A percentile compares a stretch with the other conserved stretches of the same genome.
These are phyloP conservation scores for Ogataea nakhonphanomensis DNA, from an alignment of 805 yeast genomes.

Conservation along the genomic window DNA sequence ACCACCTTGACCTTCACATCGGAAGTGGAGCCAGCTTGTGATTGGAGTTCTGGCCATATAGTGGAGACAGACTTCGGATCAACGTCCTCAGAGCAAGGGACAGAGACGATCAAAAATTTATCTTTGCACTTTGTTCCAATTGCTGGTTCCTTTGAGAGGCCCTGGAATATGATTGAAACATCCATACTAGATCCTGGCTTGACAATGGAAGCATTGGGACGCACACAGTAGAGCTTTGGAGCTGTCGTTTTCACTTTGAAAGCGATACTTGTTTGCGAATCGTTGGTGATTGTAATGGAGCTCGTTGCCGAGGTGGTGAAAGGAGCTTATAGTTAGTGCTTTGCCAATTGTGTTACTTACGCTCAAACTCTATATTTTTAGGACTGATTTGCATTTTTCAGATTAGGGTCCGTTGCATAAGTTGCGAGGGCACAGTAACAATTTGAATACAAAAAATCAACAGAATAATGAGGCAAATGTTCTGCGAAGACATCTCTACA, in stretches of 20 bases:
- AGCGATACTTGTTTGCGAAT: slow-evolving; percentile 56
- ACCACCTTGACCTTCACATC: slow-evolving; percentile 33
- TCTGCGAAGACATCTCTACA: slow-evolving; percentile 11
- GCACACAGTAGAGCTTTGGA: slow-evolving; percentile 89
- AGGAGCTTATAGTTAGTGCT: slow-evolving; percentile 49
- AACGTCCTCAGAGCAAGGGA: slow-evolving; percentile 64
- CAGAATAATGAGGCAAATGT: slow-evolving; percentile 13
- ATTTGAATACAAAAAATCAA: slow-evolving; percentile 8
- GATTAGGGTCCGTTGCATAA: slow-evolving; percentile 2
- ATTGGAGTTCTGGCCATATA: slow-evolving; percentile 69
- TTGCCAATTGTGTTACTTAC: slow-evolving; percentile 45
- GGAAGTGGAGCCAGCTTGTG: slow-evolving; percentile 40
- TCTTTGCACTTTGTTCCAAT: slow-evolving; percentile 79
- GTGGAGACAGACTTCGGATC: slow-evolving; percentile 58
- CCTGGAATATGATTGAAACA: slow-evolving; percentile 83
- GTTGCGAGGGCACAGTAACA: slow-evolving; percentile 6
- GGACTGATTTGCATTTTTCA: slow-evolving; percentile 68
- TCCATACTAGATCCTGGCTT: slow-evolving; percentile 69
- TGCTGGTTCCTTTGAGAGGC: slow-evolving; percentile 70
- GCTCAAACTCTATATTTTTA: slow-evolving; percentile 66
- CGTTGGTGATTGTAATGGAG: slow-evolving; percentile 53
- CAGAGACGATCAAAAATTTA: slow-evolving; percentile 84
- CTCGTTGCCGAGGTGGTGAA: slow-evolving; percentile 71
- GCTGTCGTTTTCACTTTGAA: slow-evolving; percentile 98
- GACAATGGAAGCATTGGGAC: slow-evolving; percentile 87